Evolutionary conservation across 108 stramenopile species (phyloP), one percentile per base, ranked within the genome.

Genomic region (Nitzschia putrida): DNA sequence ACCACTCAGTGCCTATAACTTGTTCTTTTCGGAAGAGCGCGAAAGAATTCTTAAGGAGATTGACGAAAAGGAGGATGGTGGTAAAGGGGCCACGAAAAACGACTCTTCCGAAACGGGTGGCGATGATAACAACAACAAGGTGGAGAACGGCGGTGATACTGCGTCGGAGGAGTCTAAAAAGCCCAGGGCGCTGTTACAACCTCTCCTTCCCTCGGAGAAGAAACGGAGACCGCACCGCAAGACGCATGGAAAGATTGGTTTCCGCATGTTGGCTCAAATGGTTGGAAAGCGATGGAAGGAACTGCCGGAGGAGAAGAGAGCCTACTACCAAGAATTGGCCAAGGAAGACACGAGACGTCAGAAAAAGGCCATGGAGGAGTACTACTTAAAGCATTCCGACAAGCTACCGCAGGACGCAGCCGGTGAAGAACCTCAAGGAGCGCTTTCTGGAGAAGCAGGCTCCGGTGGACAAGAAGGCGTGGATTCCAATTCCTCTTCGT

Each of bases 211-310:
- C 16, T 56, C 67, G 9, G 64, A 81, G 44, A 70, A 77, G 67
- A 75, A 81, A 67, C 63, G 80, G 44, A 66, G 82, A 51, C 80
- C 85, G 12, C 85, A 86, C 40, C 71, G 82, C 22, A 86, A 86
- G 69, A 86, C 82, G 0, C 85, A 86, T 43, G 85, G 85, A 13
- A 86, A 86, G 54, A 83, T 86, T 41, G 68, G 77, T 43, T 86
- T 86, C 53, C 74, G 80, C 20, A 24, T 57, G 26, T 58, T 86
- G 11, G 85, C 85, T 11, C 71, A 71, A 50, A 78, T 73, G 75
- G 81, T 86, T 23, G 85, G 80, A 16, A 70, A 72, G 16, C 57
- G 85, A 24, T 86, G 85, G 85, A 83, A 80, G 80, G 63, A 51
- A 29, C 77, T 83, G 0, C 53, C 79, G 4, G 80, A 78, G 42